phyloP scores from a whole-genome alignment of 345 rosid genomes.

The Arabis alpina region DNA sequence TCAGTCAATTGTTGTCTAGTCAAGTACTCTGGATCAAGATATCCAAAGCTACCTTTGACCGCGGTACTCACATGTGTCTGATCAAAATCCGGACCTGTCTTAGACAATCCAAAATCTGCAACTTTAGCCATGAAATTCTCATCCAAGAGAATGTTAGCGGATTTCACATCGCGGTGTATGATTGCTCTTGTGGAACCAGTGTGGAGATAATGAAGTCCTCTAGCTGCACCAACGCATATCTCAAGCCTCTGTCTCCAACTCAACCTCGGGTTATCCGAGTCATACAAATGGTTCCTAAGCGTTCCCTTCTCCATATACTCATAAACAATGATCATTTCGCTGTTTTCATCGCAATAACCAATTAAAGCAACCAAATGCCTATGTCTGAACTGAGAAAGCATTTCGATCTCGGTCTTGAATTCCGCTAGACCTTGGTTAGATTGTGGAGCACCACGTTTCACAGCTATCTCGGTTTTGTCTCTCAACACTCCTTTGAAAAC shows the following conservation, averaged over 20 bases:
- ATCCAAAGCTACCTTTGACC: conserved; percentile 77
- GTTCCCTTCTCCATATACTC: conserved; percentile 81
- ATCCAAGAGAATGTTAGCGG: conserved; percentile 69
- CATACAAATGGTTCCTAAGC: conserved; percentile 61
- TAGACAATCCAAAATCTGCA: conserved; percentile 75
- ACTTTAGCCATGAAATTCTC: conserved; percentile 75
- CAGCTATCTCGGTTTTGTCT: conserved; percentile 62
- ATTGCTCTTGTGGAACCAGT: conserved; percentile 65
- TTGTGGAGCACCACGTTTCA: conserved; percentile 62
- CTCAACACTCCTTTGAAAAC: conserved; percentile 65
- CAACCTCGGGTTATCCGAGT: conserved; percentile 47
- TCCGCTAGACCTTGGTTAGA: conserved; percentile 64
- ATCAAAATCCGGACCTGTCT: conserved; percentile 67
- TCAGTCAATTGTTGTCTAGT: conserved; percentile 58
- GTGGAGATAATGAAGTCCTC: conserved; percentile 79
- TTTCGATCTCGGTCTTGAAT: conserved; percentile 67
- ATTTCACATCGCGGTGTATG: conserved; percentile 77
- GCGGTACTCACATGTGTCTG: conserved; percentile 79
- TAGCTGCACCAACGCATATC: conserved; percentile 70
- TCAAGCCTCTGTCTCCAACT: conserved; percentile 70
- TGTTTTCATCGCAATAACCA: conserved; percentile 64
- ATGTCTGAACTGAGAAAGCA: conserved; percentile 74
- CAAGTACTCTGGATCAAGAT: conserved; percentile 70
- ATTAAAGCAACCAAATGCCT: conserved; percentile 73
- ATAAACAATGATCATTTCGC: conserved; percentile 72